Conservation (phyloP, 805 yeast genomes). For the Scheffersomyces lignosus region DNA sequence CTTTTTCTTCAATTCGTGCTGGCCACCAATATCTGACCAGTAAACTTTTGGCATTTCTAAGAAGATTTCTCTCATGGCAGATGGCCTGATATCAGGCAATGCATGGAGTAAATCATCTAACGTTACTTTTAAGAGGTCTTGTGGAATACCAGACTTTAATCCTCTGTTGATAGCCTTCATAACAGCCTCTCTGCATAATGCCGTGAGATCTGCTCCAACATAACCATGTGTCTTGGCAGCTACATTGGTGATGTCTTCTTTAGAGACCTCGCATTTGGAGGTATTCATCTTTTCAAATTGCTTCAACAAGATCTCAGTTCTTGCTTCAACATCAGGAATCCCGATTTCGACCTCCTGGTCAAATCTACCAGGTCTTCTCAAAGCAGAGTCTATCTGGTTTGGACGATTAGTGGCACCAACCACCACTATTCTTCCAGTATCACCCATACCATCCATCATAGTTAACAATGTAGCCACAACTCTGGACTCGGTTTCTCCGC, state of each 20-base stretch:
- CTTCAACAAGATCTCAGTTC: conserved; percentile 68
- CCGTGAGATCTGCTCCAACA: conserved; percentile 94
- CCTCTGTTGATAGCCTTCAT: conserved; percentile 76
- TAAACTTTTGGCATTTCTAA: conserved; percentile 91
- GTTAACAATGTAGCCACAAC: conserved; percentile 88
- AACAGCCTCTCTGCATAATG: conserved; percentile 85
- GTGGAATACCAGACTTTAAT: conserved; percentile 26
- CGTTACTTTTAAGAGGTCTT: conserved; percentile 45
- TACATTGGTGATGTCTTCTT: conserved; percentile 56
- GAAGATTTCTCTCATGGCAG: conserved; percentile 95
- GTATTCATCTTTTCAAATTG: conserved; percentile 56
- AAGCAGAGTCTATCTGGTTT: conserved; percentile 64
- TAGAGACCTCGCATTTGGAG: conserved; percentile 46
- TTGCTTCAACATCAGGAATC: conserved; percentile 82
- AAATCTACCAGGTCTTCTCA: conserved; percentile 84
- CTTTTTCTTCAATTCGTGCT: conserved; percentile 75
- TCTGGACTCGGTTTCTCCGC: conserved; percentile 87
- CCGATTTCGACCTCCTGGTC: conserved; percentile 90
- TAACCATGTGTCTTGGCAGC: conserved; percentile 91
- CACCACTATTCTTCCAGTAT: conserved; percentile 62
- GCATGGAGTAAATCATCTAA: conserved; percentile 68
- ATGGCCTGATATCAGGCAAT: conserved; percentile 79
- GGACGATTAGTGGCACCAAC: conserved; percentile 78
- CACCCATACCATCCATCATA: conserved; percentile 75
- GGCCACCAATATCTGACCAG: conserved; percentile 98